Evolutionary conservation across 352 stramenopile species (phyloP), one percentile per base, ranked within the genome.

Genomic region (Phytophthora europaea): DNA sequence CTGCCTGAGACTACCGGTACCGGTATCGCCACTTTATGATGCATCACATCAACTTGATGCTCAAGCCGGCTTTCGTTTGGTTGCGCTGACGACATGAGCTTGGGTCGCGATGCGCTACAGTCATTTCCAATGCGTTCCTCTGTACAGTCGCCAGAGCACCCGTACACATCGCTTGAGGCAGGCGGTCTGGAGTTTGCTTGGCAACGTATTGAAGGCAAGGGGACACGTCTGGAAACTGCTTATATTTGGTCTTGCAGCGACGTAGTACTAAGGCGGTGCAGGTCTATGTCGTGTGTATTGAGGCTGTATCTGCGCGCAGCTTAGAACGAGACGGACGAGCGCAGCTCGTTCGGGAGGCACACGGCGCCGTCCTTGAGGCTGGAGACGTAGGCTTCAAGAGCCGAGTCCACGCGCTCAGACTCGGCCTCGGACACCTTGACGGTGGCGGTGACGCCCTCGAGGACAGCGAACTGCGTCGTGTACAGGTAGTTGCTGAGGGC

Each of bases 401-500:
- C 76, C 31, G 71, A 55, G 40, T 93, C 85, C 16, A 87, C 75
- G 34, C 83, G 85, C 62, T 76, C 62, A 3, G 81, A 80, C 65
- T 93, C 85, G 16, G 74, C 70, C 34, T 88, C 80, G 38, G 45
- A 81, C 20, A 87, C 68, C 38, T 87, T 64, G 16, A 89, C 64
- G 20, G 72, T 81, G 48, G 79, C 70, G n/a, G 48, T 70, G 12
- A 83, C 40, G 20, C 79, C 78, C 2, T 67, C 50, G 47, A 89
- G 80, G 2, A 78, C 61, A 26, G 73, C 48, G 50, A 87, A 90
- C 73, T 91, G 73, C 45, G 69, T 79, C 48, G 72, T 81, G 73
- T 92, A 91, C 53, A 92, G 23, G 52, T 83, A 94, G 70, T 91
- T 81, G 63, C 72, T 87, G 9, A 88, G 59, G 18, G 76, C 78